A percentile compares a stretch with the other conserved stretches of the same genome.
Evolutionary conservation across 257 asterid species (phyloP).

Genomic region (Oldenlandia corymbosa): DNA sequence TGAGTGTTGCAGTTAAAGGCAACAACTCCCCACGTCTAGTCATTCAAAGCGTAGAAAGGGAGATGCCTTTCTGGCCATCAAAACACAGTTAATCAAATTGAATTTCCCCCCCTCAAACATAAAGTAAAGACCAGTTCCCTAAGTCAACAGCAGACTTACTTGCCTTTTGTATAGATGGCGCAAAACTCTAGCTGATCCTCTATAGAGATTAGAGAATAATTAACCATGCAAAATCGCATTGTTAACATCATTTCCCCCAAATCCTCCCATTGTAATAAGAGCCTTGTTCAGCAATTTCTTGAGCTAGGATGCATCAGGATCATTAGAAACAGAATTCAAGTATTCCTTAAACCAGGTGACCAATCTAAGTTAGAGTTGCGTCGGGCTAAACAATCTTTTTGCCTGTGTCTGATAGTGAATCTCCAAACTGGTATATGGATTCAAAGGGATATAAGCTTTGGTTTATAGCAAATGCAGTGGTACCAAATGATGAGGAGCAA

Average conservation of each 20-base stretch:
- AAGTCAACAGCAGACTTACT: no score
- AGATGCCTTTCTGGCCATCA: no score
- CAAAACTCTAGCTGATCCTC: constrained; percentile 13
- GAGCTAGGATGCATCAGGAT: background rate
- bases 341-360: constrained; percentile 26
- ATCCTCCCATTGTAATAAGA: constrained; percentile 17
- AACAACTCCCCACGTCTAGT: no score
- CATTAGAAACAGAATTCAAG: background rate
- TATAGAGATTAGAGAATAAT: no score
- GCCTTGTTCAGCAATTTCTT: constrained; percentile 13
- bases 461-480: background rate
- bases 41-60: no score
- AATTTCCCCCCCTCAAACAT: no score
- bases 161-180: no score
- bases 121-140: no score
- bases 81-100: no score
- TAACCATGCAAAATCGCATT: constrained; percentile 17
- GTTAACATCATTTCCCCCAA: constrained; percentile 29
- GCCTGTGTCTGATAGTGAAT: constrained; percentile 17
- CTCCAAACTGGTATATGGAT: constrained; percentile 16
- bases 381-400: constrained; percentile 2
- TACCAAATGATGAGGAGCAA: background rate
- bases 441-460: constrained; percentile 3
- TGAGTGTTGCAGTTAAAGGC: no score
- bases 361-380: constrained; percentile 1